A percentile compares a stretch with the other conserved stretches of the same genome.
These are phyloP conservation scores for Mortierella sp. DNA, from an alignment of 371 early-diverging fungal species.

Conservation along the genomic window DNA sequence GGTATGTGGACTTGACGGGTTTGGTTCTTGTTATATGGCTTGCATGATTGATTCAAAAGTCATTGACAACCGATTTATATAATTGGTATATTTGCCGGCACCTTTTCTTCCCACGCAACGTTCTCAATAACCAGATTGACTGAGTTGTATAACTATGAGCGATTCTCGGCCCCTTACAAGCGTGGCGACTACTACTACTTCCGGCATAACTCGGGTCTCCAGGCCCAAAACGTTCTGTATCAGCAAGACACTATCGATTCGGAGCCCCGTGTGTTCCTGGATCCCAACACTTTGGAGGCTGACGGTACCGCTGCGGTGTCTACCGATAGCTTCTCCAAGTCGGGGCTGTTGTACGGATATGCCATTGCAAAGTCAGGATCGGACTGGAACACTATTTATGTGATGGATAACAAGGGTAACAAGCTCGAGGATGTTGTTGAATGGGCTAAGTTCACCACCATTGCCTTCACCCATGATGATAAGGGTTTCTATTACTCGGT, in stretches of 20 bases:
- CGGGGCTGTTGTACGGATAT: conserved; percentile 58
- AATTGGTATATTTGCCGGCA: too few species aligned
- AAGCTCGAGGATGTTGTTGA: conserved; percentile 54
- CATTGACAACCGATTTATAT: too few species aligned
- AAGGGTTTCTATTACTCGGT: conserved; percentile 71
- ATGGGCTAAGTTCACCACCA: conserved; percentile 69
- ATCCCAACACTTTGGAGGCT: conserved; percentile 52
- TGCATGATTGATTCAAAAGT: too few species aligned
- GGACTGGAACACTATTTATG: conserved; percentile 74
- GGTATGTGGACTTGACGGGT: conserved; percentile 45
- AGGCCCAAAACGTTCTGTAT: conserved; percentile 67
- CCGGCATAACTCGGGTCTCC: conserved; percentile 73
- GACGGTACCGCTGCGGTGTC: conserved; percentile 50
- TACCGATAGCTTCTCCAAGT: conserved; percentile 65
- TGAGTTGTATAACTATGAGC: conserved; percentile 55
- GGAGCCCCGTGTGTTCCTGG: conserved; percentile 61
- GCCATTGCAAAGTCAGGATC: conserved; percentile 69
- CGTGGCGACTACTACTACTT: conserved; percentile 71
- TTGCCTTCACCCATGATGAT: conserved; percentile 72
- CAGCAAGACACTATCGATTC: conserved; percentile 50
- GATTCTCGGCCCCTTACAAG: conserved; percentile 63
- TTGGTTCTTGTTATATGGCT: background rate
- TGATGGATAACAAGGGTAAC: conserved; percentile 53
- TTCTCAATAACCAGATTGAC: too few species aligned
- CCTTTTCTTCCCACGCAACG: too few species aligned